Conservation (phyloP, 1,139 yeast genomes). For the Candida sojae region DNA sequence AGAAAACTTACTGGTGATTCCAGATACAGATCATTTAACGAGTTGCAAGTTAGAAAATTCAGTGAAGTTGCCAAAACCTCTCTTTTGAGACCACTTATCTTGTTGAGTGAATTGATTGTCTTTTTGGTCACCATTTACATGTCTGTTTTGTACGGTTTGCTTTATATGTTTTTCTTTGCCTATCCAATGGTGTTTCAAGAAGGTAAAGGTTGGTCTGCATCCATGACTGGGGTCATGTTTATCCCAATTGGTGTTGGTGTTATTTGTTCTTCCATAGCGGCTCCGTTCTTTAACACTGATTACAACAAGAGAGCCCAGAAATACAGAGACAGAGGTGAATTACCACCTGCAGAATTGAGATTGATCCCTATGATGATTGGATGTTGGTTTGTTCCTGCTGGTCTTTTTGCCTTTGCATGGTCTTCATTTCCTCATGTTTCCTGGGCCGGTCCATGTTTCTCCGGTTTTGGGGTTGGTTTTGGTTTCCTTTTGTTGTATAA, state of each 20-base stretch:
- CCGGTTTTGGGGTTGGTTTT: constrained; percentile 60
- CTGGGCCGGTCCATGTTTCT: constrained; percentile 66
- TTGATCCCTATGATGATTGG: constrained; percentile 63
- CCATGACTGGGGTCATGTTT: constrained; percentile 67
- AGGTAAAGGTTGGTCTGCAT: constrained; percentile 63
- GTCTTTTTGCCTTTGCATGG: constrained; percentile 64
- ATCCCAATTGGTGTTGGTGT: constrained; percentile 73
- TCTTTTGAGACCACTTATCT: constrained; percentile 49
- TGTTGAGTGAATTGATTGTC: constrained; percentile 52
- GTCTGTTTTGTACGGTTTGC: constrained; percentile 57
- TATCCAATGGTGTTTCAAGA: constrained; percentile 66
- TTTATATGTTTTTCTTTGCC: constrained; percentile 63
- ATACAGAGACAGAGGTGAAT: constrained; percentile 51
- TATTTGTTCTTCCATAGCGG: constrained; percentile 44
- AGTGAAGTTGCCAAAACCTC: constrained; percentile 46
- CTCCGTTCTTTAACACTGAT: constrained; percentile 62
- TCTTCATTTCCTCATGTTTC: constrained; percentile 52
- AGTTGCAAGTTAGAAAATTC: constrained; percentile 40
- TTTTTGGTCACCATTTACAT: constrained; percentile 57
- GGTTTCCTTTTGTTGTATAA: constrained; percentile 62
- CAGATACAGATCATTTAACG: constrained; percentile 47
- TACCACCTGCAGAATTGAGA: constrained; percentile 62
- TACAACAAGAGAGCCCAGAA: constrained; percentile 52
- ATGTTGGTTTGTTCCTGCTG: constrained; percentile 61
- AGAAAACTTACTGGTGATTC: constrained; percentile 56